Evolutionary conservation across 805 yeast genomes (phyloP).

Genomic region (Monosporozyma servazzii): DNA sequence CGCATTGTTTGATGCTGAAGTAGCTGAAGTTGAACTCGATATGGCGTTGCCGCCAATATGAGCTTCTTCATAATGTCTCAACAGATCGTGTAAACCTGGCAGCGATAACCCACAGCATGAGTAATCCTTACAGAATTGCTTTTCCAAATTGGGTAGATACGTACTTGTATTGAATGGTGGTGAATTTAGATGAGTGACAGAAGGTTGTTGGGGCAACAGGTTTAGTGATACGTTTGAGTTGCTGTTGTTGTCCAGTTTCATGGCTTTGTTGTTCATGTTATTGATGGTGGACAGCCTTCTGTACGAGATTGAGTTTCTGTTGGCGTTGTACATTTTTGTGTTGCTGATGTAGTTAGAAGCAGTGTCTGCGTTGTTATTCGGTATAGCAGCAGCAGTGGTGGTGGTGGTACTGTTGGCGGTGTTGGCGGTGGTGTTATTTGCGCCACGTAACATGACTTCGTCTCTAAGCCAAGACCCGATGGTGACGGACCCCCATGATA

Average conservation of each 20-base stretch:
- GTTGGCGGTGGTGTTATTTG: slow-evolving; percentile 4
- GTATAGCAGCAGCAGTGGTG: not conserved
- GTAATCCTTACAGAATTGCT: slow-evolving; percentile 93
- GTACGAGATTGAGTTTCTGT: slow-evolving; percentile 6
- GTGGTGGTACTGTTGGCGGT: slow-evolving; percentile 1
- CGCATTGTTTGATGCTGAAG: not conserved
- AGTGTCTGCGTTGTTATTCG: not conserved
- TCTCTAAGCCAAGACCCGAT: slow-evolving; percentile 95
- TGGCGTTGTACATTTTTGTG: not conserved
- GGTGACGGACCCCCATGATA: slow-evolving; percentile 92
- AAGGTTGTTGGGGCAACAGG: not conserved
- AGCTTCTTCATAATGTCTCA: slow-evolving; percentile 93
- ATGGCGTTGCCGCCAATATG: slow-evolving; percentile 43
- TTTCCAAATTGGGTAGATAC: slow-evolving; percentile 86
- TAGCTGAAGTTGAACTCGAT: not conserved
- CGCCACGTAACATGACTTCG: slow-evolving; percentile 60
- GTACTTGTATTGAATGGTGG: slow-evolving; percentile 50
- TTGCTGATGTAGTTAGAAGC: not conserved
- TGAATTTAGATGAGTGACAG: slow-evolving; percentile 36
- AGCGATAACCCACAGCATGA: slow-evolving; percentile 88
- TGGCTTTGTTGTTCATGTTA: not conserved
- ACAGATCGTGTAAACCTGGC: slow-evolving; percentile 87
- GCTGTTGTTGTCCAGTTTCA: slow-evolving; percentile 7
- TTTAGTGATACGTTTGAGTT: not conserved
- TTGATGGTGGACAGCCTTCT: slow-evolving; percentile 11